Conservation (phyloP, 805 yeast species). For the Candida lessepsii region DNA sequence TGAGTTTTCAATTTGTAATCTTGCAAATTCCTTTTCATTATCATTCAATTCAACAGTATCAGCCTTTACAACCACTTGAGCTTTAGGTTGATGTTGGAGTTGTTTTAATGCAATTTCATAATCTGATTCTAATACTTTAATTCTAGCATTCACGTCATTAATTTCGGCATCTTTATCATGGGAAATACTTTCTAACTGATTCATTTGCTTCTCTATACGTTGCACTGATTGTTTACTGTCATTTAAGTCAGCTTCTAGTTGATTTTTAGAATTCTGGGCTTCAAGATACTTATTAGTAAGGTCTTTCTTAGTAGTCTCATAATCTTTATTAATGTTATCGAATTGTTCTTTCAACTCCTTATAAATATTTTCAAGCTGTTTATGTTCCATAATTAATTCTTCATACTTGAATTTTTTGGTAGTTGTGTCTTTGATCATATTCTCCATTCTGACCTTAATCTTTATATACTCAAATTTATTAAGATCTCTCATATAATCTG, state of each 20-base stretch:
- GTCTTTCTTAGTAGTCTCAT: slow-evolving; percentile 12
- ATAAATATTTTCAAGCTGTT: background rate
- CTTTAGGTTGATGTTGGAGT: background rate
- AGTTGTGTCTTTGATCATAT: slow-evolving; percentile 10
- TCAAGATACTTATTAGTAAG: slow-evolving; percentile 11
- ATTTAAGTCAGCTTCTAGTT: background rate
- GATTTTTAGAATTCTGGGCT: slow-evolving; percentile 1
- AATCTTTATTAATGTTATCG: slow-evolving; percentile 1
- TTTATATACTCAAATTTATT: slow-evolving; percentile 18
- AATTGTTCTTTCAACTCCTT: slow-evolving; percentile 14
- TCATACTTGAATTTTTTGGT: slow-evolving; percentile 4
- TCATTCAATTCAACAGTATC: slow-evolving; percentile 1
- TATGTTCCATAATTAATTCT: background rate
- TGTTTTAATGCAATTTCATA: slow-evolving; percentile 5
- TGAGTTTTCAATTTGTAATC: slow-evolving; percentile 17
- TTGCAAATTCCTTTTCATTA: slow-evolving; percentile 10
- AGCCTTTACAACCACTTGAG: background rate
- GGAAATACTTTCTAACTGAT: slow-evolving; percentile 15
- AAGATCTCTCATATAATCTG: slow-evolving; percentile 48
- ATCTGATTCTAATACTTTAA: slow-evolving; percentile 15
- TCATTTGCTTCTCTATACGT: slow-evolving; percentile 8
- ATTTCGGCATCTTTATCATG: slow-evolving; percentile 26
- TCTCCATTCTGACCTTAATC: slow-evolving; percentile 14
- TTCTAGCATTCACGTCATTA: slow-evolving; percentile 16
- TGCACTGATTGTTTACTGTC: background rate